Percentiles rank a stretch among this genome's conserved stretches.
These are phyloP conservation scores for Candida oleophila DNA, from an alignment of 805 yeast genomes.

Conservation along the genomic window DNA sequence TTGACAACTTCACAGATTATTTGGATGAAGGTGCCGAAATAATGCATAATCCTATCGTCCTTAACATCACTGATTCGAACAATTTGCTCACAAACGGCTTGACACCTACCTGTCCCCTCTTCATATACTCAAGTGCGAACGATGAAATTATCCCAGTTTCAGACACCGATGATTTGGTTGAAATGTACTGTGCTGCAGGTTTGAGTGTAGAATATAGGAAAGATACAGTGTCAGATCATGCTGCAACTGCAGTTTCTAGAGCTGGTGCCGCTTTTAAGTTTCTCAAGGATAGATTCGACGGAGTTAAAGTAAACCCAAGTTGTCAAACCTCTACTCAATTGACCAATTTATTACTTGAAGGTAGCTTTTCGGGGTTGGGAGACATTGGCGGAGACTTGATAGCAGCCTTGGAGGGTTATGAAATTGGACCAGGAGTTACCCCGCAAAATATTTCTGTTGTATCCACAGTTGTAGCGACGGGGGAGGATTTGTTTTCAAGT, in stretches of 20 bases:
- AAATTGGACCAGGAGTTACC: neutral
- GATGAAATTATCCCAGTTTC: constrained; percentile 18
- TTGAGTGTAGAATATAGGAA: constrained; percentile 21
- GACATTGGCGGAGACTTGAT: neutral
- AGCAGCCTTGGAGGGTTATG: neutral
- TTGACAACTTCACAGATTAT: neutral
- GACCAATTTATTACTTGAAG: neutral
- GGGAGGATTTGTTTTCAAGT: neutral
- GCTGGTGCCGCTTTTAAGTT: constrained; percentile 19
- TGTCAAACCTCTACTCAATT: constrained; percentile 1
- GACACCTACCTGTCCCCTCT: constrained; percentile 19
- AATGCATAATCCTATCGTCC: neutral
- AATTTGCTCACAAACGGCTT: constrained; percentile 5
- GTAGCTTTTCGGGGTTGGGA: neutral
- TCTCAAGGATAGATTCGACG: constrained; percentile 15
- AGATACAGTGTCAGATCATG: constrained; percentile 17
- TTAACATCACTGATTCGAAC: neutral
- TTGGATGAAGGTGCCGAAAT: constrained; percentile 7
- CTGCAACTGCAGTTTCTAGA: constrained; percentile 15
- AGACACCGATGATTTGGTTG: constrained; percentile 14
- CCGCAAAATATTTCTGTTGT: neutral
- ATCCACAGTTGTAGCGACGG: neutral
- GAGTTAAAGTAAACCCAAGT: constrained; percentile 11
- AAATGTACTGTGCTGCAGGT: constrained; percentile 23
- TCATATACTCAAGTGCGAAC: constrained; percentile 15